Evolutionary conservation across 345 rosid species (phyloP).

Genomic region (Leavenworthia alabamica): DNA sequence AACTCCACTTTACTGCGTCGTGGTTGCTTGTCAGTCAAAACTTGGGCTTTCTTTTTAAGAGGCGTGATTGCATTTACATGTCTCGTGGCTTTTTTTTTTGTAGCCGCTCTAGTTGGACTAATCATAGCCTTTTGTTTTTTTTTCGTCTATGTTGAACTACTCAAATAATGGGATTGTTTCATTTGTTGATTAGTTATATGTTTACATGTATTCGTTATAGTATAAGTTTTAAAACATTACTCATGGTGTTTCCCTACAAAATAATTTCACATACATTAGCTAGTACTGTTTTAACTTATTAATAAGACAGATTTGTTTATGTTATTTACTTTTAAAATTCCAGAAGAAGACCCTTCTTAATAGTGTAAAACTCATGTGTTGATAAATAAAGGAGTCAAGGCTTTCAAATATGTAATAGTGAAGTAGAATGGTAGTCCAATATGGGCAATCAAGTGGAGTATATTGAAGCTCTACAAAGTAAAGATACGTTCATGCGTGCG

Average conservation of each 20-base stretch:
- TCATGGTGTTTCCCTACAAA: not conserved
- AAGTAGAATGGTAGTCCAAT: not conserved
- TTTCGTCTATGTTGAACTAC: slow-evolving; percentile 12
- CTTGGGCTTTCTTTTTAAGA: slow-evolving; percentile 20
- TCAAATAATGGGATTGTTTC: not conserved
- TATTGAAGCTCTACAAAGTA: slow-evolving; percentile 13
- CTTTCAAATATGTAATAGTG: not conserved
- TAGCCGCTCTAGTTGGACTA: slow-evolving; percentile 28
- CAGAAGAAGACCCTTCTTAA: not conserved
- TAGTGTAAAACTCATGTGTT: not conserved
- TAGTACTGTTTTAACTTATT: no score
- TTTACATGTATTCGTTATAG: not conserved
- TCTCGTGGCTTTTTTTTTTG: slow-evolving; percentile 22
- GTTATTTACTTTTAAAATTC: not conserved
- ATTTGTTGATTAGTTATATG: not conserved
- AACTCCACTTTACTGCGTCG: slow-evolving; percentile 28
- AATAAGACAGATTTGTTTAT: not conserved
- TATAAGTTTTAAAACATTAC: not conserved
- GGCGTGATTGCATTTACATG: slow-evolving; percentile 32
- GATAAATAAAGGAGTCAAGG: not conserved
- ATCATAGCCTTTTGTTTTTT: slow-evolving; percentile 23
- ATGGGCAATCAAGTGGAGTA: not conserved
- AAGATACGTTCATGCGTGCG: slow-evolving; percentile 23
- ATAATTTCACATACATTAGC: not conserved
- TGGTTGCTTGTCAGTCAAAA: slow-evolving; percentile 34